These are phyloP conservation scores for Colletotrichum tabaci DNA, from an alignment of 2,329 filamentous ascomycete genomes.

Conservation along the genomic window DNA sequence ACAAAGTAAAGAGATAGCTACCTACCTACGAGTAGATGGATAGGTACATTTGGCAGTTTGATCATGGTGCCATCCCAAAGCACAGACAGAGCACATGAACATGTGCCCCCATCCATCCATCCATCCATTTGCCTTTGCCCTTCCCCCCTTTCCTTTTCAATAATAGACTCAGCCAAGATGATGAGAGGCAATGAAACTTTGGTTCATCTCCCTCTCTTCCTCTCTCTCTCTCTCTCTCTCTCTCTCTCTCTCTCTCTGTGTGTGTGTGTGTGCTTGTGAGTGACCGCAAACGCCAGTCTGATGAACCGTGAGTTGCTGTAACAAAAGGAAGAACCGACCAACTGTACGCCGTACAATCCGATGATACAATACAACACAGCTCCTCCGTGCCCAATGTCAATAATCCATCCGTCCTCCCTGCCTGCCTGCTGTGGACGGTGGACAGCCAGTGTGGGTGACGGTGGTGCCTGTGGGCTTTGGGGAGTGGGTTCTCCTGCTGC, in stretches of 20 bases:
- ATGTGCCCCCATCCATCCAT: background rate
- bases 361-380: background rate
- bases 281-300: background rate
- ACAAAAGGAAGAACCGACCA: background rate
- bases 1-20: no score
- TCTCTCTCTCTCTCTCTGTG: background rate
- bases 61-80: constrained; percentile 15
- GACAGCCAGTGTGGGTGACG: background rate
- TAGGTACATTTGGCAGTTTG: constrained; percentile 2
- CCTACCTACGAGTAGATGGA: no score
- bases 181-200: background rate
- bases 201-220: background rate
- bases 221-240: background rate
- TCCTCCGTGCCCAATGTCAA: constrained; percentile 4
- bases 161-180: background rate
- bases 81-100: constrained; percentile 5
- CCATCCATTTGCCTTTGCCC: background rate
- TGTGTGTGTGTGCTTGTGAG: no score
- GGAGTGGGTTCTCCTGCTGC: constrained; percentile 33
- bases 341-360: no score
- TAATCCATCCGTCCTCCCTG: constrained; percentile 44
- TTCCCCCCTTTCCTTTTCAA: background rate
- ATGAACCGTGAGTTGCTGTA: background rate
- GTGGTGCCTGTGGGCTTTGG: constrained; percentile 27
- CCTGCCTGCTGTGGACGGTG: background rate